A percentile compares a stretch with the other conserved stretches of the same genome.
phyloP scores from a whole-genome alignment of 371 early-diverging fungal genomes.

The Mortierella sp. region DNA sequence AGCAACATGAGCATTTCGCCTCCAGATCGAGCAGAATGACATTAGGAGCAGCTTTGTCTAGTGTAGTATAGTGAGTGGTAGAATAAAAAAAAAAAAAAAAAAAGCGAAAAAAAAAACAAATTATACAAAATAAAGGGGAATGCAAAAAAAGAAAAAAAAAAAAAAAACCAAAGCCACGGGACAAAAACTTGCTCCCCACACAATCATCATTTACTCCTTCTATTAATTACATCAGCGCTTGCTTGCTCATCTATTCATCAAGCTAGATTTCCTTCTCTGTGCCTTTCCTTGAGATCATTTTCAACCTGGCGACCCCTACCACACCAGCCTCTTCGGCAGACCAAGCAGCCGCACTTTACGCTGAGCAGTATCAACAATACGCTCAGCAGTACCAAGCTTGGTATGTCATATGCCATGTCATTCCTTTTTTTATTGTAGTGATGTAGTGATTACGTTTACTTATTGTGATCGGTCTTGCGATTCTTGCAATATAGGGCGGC shows the following conservation, averaged over 20 bases:
- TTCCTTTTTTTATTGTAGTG: not conserved
- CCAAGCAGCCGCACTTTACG: constrained; percentile 42
- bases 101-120: not conserved
- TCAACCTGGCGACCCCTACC: constrained; percentile 41
- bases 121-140: too few species aligned
- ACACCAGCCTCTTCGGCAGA: constrained; percentile 30
- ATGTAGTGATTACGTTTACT: not conserved
- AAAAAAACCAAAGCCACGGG: not conserved
- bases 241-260: not conserved
- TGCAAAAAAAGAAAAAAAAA: too few species aligned
- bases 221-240: not conserved
- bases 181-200: not conserved
- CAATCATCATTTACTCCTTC: not conserved
- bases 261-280: not conserved
- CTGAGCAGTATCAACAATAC: constrained; percentile 54
- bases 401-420: constrained; percentile 7
- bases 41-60: constrained; percentile 1
- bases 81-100: too few species aligned
- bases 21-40: constrained; percentile 18
- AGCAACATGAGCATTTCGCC: not conserved
- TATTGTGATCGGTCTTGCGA: not conserved
- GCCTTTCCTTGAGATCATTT: not conserved
- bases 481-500: constrained; percentile 25
- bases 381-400: constrained; percentile 47
- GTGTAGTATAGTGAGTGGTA: not conserved